Conservation (phyloP, 768 basidiomycete species). For the Auriscalpium microsporum region DNA sequence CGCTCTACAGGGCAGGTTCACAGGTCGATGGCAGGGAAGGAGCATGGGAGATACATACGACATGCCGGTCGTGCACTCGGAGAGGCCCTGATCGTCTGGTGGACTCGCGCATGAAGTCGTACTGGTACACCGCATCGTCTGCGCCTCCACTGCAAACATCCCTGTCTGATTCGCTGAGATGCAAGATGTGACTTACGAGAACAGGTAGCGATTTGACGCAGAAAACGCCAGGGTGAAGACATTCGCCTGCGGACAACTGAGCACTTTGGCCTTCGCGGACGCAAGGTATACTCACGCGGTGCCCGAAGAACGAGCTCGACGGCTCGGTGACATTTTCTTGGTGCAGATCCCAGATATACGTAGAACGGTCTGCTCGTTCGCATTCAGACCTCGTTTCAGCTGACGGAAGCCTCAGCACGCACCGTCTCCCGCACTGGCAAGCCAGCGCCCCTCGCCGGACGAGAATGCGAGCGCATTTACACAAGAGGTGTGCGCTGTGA, state of each 20-base stretch:
- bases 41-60: constrained; percentile 11
- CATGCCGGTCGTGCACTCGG: constrained; percentile 13
- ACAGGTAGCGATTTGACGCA: constrained; percentile 50
- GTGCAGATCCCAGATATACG: constrained; percentile 30
- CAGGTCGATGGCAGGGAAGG: not conserved
- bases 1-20: constrained; percentile 36
- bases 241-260: constrained; percentile 40
- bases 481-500: constrained; percentile 27
- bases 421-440: constrained; percentile 34
- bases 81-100: not conserved
- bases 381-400: not conserved
- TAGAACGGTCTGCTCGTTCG: constrained; percentile 19
- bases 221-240: constrained; percentile 69
- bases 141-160: constrained; percentile 7
- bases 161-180: too few species aligned
- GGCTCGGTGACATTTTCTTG: constrained; percentile 22
- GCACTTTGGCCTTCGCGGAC: not conserved
- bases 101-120: constrained; percentile 8
- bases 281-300: constrained; percentile 15
- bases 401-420: not conserved
- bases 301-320: constrained; percentile 21
- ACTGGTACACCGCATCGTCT: constrained; percentile 5
- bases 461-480: constrained; percentile 31
- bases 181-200: constrained; percentile 42
- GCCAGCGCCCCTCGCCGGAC: constrained; percentile 26